Evolutionary conservation across 1,284 basidiomycete species (phyloP).

Genomic region (Cystobasidiaceae sp.): DNA sequence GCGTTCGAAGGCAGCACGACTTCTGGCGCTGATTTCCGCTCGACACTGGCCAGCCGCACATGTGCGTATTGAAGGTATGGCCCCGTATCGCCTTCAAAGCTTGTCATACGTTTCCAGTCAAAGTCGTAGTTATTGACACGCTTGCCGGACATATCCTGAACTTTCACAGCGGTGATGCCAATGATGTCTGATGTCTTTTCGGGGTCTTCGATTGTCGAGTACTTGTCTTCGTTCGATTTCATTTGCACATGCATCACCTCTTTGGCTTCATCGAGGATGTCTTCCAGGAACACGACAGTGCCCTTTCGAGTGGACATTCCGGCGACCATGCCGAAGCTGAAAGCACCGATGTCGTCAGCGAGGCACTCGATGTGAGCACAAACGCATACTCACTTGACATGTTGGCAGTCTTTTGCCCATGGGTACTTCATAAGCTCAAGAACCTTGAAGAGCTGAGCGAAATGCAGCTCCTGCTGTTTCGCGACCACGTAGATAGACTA

Average conservation of each 20-base stretch:
- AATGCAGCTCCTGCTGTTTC: slow-evolving; percentile 90
- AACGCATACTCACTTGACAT: slow-evolving; percentile 76
- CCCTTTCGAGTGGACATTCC: slow-evolving; percentile 98
- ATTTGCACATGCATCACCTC: slow-evolving; percentile 95
- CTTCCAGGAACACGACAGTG: slow-evolving; percentile 89
- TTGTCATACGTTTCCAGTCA: slow-evolving; percentile 90
- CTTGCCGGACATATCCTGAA: slow-evolving; percentile 51
- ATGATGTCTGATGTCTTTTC: slow-evolving; percentile 75
- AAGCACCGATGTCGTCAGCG: background rate
- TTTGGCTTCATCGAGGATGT: slow-evolving; percentile 87
- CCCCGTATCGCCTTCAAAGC: slow-evolving; percentile 95
- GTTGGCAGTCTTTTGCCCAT: slow-evolving; percentile 75
- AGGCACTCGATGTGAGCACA: background rate
- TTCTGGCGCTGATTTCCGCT: slow-evolving; percentile 80
- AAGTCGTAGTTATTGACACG: slow-evolving; percentile 97
- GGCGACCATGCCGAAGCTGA: slow-evolving; percentile 57
- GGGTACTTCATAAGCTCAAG: slow-evolving; percentile 83
- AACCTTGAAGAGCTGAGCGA: slow-evolving; percentile 84
- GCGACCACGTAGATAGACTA: slow-evolving; percentile 68
- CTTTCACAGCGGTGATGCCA: slow-evolving; percentile 94
- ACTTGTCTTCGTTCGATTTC: slow-evolving; percentile 91
- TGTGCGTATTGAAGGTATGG: slow-evolving; percentile 91
- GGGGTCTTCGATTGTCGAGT: slow-evolving; percentile 81
- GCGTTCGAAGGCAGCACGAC: slow-evolving; percentile 67
- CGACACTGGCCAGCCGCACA: slow-evolving; percentile 86